These are phyloP conservation scores for Oryza longistaminata DNA, from an alignment of 176 grass and related monocot genomes.

Conservation along the genomic window DNA sequence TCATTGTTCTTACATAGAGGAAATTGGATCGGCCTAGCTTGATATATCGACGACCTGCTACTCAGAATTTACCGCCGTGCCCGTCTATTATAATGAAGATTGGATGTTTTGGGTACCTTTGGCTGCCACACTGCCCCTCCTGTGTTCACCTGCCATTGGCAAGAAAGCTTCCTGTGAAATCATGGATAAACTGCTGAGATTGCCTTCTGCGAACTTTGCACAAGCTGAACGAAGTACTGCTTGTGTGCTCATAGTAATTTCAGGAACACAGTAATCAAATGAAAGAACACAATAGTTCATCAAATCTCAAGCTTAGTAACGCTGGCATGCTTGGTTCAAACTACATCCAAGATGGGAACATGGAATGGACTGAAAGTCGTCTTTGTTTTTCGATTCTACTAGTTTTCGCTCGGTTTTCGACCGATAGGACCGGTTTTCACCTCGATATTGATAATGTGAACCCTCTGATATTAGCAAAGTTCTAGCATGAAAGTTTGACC, in stretches of 20 bases:
- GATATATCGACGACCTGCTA: not conserved
- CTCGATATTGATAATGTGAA: too few species aligned
- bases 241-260: not conserved
- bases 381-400: too few species aligned
- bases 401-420: too few species aligned
- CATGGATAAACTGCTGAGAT: not conserved
- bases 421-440: too few species aligned
- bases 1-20: slow-evolving; percentile 39
- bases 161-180: not conserved
- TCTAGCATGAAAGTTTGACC: too few species aligned
- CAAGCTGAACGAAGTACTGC: not conserved
- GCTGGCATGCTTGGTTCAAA: not conserved
- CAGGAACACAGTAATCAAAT: not conserved
- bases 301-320: not conserved
- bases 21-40: slow-evolving; percentile 20
- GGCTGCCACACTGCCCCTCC: not conserved
- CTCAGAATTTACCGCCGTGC: not conserved
- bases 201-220: not conserved
- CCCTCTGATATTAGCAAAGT: too few species aligned
- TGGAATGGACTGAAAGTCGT: too few species aligned
- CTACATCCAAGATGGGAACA: not conserved
- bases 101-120: not conserved
- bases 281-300: not conserved
- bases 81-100: not conserved
- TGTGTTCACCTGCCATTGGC: not conserved